phyloP scores from a whole-genome alignment of 2,329 filamentous ascomycete species.

The Alternaria infectoria region DNA sequence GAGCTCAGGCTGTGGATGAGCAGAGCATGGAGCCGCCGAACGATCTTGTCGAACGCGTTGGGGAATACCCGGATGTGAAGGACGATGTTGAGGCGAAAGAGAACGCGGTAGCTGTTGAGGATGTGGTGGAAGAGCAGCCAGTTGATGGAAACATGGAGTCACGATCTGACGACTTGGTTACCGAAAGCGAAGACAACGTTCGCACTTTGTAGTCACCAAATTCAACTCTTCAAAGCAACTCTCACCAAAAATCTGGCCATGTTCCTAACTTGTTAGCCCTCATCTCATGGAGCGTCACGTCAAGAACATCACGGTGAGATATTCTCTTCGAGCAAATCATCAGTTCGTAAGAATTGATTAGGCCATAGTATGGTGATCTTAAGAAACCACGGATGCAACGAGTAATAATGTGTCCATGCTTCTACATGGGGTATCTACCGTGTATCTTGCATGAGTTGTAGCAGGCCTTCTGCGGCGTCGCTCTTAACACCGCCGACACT shows the following conservation, averaged over 20 bases:
- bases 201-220: background rate
- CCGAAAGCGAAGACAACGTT: background rate
- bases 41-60: background rate
- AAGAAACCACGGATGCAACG: background rate
- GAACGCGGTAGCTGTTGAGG: background rate
- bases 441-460: slow-evolving; percentile 53
- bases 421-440: slow-evolving; percentile 18
- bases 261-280: background rate
- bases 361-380: background rate
- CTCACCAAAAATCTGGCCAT: background rate
- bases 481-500: slow-evolving; percentile 57
- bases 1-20: background rate
- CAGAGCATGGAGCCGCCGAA: background rate
- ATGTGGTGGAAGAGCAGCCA: background rate
- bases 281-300: background rate
- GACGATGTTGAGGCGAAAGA: background rate
- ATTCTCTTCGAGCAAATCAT: background rate
- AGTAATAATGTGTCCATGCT: background rate
- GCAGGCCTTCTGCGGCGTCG: slow-evolving; percentile 60
- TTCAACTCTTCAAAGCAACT: background rate
- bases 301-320: background rate
- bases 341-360: background rate
- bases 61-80: background rate
- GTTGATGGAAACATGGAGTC: background rate
- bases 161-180: background rate